phyloP scores from a whole-genome alignment of 345 rosid species.

The Salix viminalis region DNA sequence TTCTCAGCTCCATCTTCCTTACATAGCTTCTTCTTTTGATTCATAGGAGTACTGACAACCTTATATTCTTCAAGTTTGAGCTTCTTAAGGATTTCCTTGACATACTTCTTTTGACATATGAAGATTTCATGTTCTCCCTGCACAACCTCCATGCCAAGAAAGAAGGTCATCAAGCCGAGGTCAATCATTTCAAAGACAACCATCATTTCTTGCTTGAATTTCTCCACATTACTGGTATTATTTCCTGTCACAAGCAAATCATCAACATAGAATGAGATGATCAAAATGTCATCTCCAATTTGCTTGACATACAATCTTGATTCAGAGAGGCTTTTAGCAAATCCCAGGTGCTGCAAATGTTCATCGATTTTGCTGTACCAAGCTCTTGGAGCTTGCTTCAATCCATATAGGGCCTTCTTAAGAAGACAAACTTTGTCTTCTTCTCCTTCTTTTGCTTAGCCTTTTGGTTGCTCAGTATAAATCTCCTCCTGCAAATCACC shows the following conservation, averaged over 20 bases:
- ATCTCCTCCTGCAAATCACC: not conserved
- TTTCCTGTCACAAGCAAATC: not conserved
- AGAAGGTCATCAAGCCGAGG: not conserved
- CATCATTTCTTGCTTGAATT: not conserved
- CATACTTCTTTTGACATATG: not conserved
- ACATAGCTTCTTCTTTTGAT: not conserved
- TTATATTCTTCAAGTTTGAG: not conserved
- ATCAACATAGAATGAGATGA: not conserved
- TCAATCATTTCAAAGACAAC: not conserved
- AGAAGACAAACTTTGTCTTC: too few relatives aligned
- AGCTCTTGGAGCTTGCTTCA: too few relatives aligned
- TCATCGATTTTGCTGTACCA: too few relatives aligned
- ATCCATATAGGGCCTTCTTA: too few relatives aligned
- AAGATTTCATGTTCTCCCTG: not conserved
- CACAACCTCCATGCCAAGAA: not conserved
- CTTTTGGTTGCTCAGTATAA: not conserved
- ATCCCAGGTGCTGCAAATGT: too few relatives aligned
- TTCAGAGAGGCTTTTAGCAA: too few relatives aligned
- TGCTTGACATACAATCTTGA: too few relatives aligned
- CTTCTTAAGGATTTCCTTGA: not conserved
- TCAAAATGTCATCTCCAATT: too few relatives aligned
- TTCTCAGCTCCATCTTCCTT: not conserved
- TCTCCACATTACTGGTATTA: not conserved
- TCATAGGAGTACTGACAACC: not conserved
- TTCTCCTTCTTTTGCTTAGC: not conserved